Evolutionary conservation across 495 filamentous ascomycete species (phyloP).

Genomic region (Hypoxylon cercidicola): DNA sequence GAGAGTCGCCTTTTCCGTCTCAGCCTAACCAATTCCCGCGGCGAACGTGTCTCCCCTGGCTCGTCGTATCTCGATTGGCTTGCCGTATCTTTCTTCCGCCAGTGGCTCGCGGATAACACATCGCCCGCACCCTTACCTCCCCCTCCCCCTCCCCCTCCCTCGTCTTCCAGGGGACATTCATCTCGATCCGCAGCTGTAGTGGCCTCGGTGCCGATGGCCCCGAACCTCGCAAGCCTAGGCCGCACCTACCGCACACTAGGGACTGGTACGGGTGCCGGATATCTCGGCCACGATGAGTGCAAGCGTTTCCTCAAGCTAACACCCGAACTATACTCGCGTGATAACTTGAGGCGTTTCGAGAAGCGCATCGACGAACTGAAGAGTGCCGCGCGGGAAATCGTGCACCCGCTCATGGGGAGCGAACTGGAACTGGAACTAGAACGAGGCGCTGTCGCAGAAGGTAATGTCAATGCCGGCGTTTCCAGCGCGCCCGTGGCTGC

Average conservation of each 20-base stretch:
- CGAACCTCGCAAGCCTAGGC: conserved; percentile 64
- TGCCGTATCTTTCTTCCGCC: conserved; percentile 82
- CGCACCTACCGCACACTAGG: conserved; percentile 79
- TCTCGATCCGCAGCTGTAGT: conserved; percentile 29
- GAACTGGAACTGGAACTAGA: conserved; percentile 78
- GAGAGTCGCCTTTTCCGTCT: conserved; percentile 84
- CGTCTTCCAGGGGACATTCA: conserved; percentile 18
- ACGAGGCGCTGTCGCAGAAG: conserved; percentile 26
- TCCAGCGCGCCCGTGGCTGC: conserved; percentile 20
- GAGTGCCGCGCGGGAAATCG: conserved; percentile 78
- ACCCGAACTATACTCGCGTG: conserved; percentile 74
- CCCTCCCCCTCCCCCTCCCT: conserved; percentile 52
- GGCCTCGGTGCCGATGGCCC: conserved; percentile 33
- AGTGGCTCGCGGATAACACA: conserved; percentile 91
- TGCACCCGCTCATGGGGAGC: conserved; percentile 86
- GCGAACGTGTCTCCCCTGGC: conserved; percentile 80
- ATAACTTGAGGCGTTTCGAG: conserved; percentile 83
- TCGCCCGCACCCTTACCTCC: conserved; percentile 70
- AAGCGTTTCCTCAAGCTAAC: conserved; percentile 85
- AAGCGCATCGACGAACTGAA: conserved; percentile 88
- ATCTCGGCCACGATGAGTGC: conserved; percentile 84
- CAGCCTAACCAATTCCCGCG: conserved; percentile 77
- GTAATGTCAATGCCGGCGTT: conserved; percentile 51
- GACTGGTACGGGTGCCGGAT: conserved; percentile 64
- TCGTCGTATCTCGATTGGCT: conserved; percentile 90